phyloP scores from a whole-genome alignment of 1,284 basidiomycete species.

The Nidula niveotomentosa region DNA sequence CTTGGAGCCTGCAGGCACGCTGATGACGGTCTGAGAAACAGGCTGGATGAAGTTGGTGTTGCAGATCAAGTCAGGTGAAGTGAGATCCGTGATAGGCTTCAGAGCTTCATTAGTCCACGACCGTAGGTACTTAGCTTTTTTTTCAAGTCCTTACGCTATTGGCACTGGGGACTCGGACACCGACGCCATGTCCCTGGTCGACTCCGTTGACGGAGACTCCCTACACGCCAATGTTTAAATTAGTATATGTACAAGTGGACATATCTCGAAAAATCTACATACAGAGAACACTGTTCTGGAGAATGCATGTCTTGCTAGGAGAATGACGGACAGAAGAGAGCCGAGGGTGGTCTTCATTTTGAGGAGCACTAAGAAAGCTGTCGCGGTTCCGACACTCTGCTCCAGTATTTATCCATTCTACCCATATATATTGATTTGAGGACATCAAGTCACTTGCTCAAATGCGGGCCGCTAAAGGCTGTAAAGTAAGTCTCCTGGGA shows the following conservation, averaged over 20 bases:
- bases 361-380: neutral
- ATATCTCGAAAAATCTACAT: conserved; percentile 4
- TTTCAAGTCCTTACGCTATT: conserved; percentile 24
- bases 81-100: conserved; percentile 26
- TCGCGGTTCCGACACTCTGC: too few relatives aligned
- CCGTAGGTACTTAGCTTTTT: too few relatives aligned
- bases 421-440: too few relatives aligned
- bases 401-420: too few relatives aligned
- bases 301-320: conserved; percentile 22
- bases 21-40: conserved; percentile 40
- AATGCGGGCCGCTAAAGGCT: too few relatives aligned
- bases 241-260: neutral
- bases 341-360: conserved; percentile 11
- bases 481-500: too few relatives aligned
- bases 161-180: conserved; percentile 34
- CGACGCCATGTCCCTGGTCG: conserved; percentile 34
- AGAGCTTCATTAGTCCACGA: neutral
- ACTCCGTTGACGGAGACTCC: conserved; percentile 33
- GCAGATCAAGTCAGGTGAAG: conserved; percentile 25
- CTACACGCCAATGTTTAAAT: conserved; percentile 10
- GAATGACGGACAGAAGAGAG: conserved; percentile 20
- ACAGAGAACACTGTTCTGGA: conserved; percentile 37
- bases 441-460: too few relatives aligned
- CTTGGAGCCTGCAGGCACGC: conserved; percentile 36
- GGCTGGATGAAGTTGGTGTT: conserved; percentile 31